These are phyloP conservation scores for Hypoxylon cercidicola DNA, from an alignment of 495 filamentous ascomycete genomes.

Conservation along the genomic window DNA sequence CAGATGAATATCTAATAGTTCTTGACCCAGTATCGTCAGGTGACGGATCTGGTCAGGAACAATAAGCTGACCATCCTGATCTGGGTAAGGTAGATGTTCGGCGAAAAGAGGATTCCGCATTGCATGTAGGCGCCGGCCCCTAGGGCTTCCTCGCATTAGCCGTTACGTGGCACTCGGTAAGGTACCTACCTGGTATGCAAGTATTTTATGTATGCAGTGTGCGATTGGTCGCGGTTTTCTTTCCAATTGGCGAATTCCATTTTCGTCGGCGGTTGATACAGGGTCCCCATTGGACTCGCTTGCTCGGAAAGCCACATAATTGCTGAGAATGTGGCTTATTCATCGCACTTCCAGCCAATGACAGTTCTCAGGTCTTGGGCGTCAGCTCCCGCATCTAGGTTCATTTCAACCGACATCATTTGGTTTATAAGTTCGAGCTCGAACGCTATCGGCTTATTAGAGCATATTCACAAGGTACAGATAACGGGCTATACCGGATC, in stretches of 20 bases:
- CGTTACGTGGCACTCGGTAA: slow-evolving; percentile 6
- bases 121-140: neutral
- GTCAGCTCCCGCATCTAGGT: slow-evolving; percentile 1
- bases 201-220: slow-evolving; percentile 30
- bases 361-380: neutral
- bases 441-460: slow-evolving; percentile 5
- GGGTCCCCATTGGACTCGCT: slow-evolving; percentile 42
- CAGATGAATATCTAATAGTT: slow-evolving; percentile 12
- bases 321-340: slow-evolving; percentile 24
- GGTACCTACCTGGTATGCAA: no score
- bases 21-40: slow-evolving; percentile 23
- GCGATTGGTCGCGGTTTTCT: slow-evolving; percentile 16
- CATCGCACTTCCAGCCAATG: slow-evolving; percentile 9
- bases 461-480: neutral
- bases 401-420: slow-evolving; percentile 18
- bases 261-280: slow-evolving; percentile 43
- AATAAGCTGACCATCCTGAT: slow-evolving; percentile 19
- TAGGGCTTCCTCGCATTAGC: neutral
- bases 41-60: slow-evolving; percentile 23
- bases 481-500: neutral
- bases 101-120: slow-evolving; percentile 1
- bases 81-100: slow-evolving; percentile 19
- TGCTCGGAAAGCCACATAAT: slow-evolving; percentile 34
- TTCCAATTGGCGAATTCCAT: slow-evolving; percentile 19
- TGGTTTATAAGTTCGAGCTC: slow-evolving; percentile 16